A percentile compares a stretch with the other conserved stretches of the same genome.
Evolutionary conservation across 768 basidiomycete genomes (phyloP).

Genomic region (Suillus weaverae): DNA sequence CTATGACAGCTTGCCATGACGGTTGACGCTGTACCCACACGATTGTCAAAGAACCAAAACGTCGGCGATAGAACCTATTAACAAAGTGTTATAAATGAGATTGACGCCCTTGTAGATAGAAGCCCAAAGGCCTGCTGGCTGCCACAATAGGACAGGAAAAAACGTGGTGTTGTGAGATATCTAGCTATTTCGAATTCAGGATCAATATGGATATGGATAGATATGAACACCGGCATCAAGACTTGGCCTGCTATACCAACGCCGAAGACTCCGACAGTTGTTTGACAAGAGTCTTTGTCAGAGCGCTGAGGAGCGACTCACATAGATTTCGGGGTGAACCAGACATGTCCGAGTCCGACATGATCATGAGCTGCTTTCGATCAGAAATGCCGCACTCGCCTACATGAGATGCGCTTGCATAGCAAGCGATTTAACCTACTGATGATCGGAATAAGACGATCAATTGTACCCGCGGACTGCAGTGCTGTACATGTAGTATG

Average conservation of each 20-base stretch:
- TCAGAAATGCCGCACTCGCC: background rate
- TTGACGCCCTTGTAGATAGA: background rate
- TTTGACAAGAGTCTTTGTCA: background rate
- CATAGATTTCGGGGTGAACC: background rate
- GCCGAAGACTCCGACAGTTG: background rate
- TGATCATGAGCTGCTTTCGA: background rate
- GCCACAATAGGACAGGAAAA: background rate
- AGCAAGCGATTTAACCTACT: constrained; percentile 1
- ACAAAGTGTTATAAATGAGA: background rate
- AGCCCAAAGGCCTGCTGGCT: background rate
- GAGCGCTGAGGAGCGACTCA: background rate
- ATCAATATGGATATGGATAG: background rate
- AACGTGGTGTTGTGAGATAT: background rate
- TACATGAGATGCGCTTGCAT: background rate
- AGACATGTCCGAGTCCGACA: background rate
- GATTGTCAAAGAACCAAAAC: background rate
- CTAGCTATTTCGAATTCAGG: background rate
- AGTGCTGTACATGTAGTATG: background rate
- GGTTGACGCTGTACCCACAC: background rate
- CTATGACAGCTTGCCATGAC: constrained; percentile 1
- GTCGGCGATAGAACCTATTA: background rate
- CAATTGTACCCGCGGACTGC: background rate
- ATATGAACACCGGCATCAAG: background rate
- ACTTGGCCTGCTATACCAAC: background rate
- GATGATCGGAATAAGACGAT: background rate